Conservation (phyloP, 345 rosid species). For the Citrus inodora region DNA sequence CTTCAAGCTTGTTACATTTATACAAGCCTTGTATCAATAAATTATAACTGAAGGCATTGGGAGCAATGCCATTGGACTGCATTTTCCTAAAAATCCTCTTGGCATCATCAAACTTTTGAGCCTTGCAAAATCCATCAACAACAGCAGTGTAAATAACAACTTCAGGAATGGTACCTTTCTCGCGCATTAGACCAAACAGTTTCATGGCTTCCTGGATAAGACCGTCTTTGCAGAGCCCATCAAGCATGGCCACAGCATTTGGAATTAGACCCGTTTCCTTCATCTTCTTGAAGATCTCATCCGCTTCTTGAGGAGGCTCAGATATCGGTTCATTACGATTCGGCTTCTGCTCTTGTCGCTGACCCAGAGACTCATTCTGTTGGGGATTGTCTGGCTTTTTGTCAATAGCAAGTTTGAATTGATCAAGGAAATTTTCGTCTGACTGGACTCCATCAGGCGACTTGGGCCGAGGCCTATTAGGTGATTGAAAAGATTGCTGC, state of each 20-base stretch:
- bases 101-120: conserved; percentile 75
- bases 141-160: conserved; percentile 91
- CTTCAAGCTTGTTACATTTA: conserved; percentile 49
- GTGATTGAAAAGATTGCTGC: neutral
- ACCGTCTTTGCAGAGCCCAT: conserved; percentile 93
- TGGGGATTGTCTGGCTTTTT: conserved; percentile 24
- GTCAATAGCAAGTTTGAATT: conserved; percentile 51
- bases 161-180: conserved; percentile 86
- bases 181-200: conserved; percentile 76
- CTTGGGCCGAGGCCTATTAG: neutral
- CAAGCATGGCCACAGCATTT: conserved; percentile 92
- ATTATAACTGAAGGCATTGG: conserved; percentile 67
- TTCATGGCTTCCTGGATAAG: conserved; percentile 90
- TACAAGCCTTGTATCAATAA: conserved; percentile 68
- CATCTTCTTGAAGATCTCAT: conserved; percentile 75
- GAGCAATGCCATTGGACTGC: conserved; percentile 59
- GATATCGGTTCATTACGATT: conserved; percentile 1
- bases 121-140: conserved; percentile 83
- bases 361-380: neutral
- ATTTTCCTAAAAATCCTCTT: conserved; percentile 82
- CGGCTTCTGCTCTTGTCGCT: conserved; percentile 22
- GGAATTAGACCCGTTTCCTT: conserved; percentile 91
- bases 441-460: conserved; percentile 32
- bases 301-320: conserved; percentile 40
- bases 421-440: conserved; percentile 54